These are phyloP conservation scores for Colletotrichum sp. DNA, from an alignment of 2,329 filamentous ascomycete genomes.

Conservation along the genomic window DNA sequence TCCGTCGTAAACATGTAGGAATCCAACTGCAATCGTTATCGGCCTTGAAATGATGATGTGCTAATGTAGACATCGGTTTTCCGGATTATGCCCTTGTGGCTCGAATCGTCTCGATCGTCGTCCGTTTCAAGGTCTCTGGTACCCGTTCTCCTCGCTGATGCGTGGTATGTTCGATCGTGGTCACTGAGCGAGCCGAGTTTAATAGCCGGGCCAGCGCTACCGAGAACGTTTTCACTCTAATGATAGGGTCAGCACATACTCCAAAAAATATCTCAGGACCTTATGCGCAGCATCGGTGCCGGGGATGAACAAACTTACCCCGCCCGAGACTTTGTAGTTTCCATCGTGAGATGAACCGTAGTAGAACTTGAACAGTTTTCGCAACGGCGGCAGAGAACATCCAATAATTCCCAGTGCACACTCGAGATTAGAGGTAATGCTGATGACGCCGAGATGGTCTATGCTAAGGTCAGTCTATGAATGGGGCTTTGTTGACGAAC, in stretches of 20 bases:
- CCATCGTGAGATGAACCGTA: neutral
- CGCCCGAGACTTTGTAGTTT: neutral
- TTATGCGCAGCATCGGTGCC: neutral
- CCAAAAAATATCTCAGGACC: no score
- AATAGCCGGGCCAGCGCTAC: slow-evolving; percentile 3
- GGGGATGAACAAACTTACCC: neutral
- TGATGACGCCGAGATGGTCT: slow-evolving; percentile 4
- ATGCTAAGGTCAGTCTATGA: neutral
- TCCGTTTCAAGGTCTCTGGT: neutral
- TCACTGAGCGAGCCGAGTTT: slow-evolving; percentile 4
- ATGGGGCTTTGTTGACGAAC: accelerated
- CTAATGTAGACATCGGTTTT: neutral
- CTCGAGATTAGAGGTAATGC: neutral
- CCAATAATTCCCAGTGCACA: neutral
- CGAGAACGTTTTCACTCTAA: neutral
- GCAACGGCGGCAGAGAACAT: neutral
- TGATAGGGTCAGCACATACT: no score
- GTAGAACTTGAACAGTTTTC: slow-evolving; percentile 1
- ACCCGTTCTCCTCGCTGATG: neutral
- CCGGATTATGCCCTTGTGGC: neutral
- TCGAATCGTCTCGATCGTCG: slow-evolving; percentile 1
- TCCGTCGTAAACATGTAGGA: neutral
- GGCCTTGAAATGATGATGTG: neutral
- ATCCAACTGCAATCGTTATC: neutral
- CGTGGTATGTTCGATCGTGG: neutral